Evolutionary conservation across 768 basidiomycete species (phyloP), one percentile per base, ranked within the genome.

Genomic region (Cyclocybe aegerita): DNA sequence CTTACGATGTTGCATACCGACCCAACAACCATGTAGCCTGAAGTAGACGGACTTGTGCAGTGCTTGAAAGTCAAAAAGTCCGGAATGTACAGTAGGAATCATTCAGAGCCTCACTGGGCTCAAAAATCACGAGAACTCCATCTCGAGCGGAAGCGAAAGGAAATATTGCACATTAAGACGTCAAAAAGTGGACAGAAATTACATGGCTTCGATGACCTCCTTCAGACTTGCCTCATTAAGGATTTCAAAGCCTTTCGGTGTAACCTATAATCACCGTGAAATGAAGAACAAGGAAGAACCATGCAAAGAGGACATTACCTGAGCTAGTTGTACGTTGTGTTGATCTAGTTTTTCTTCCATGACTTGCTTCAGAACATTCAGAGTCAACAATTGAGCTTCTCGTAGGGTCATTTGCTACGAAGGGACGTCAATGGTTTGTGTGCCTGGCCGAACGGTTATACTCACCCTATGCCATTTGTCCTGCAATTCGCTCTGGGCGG

Each of bases 291-390:
- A 0, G 43, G 9, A 29, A 23, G 10, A 48, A 17, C 30, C 33
- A 50, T 39, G 49, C 45, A 41, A 12, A 33, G 23, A 49, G 45
- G 15, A 31, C 69, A 77, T 31, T 46, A 89, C 95, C 79, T 95
- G 93, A 46, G 96, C 94, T 10, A 99, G 78, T 69, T 98, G 95
- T 17, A 98, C 95, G 60, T 99, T 98, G 74, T 98, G 95, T 60
- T 97, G 92, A 70, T 98, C 96, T 38, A 99, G 81, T 68, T 97
- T 98, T 74, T 98, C 97, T 69, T 98, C 97, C 97, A 98, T 99
- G 39, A 98, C 97, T 73, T 98, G 94, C 74, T 99, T 98, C 55
- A 98, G 75, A 40, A 98, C 92, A 55, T 83, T 86, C 46, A 98
- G 73, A 3, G 91, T 88, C 55, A 98, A 73, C 35, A 81, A 75